These are phyloP conservation scores for Glomus cerebriforme DNA, from an alignment of 192 early-diverging fungal genomes.

Conservation along the genomic window DNA sequence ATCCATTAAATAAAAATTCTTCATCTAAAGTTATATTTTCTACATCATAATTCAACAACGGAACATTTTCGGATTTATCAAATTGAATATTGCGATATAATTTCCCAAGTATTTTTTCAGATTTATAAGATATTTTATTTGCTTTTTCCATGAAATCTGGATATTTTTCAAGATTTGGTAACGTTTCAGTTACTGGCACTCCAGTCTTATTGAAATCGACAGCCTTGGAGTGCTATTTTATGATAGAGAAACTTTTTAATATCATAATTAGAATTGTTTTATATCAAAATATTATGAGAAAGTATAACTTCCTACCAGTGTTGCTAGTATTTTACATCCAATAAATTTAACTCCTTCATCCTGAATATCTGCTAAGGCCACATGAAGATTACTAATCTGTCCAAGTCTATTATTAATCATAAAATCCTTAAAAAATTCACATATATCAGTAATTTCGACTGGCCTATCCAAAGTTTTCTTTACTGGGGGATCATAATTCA, in stretches of 20 bases:
- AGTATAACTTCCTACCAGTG: conserved; percentile 35
- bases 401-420: conserved; percentile 66
- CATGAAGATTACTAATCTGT: conserved; percentile 64
- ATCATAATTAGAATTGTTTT: neutral
- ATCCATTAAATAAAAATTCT: neutral
- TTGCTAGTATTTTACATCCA: conserved; percentile 60
- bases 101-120: neutral
- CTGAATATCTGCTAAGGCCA: conserved; percentile 59
- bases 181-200: neutral
- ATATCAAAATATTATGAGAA: neutral
- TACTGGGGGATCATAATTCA: conserved; percentile 50
- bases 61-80: neutral
- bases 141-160: conserved; percentile 31
- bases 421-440: conserved; percentile 67
- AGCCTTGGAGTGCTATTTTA: conserved; percentile 13
- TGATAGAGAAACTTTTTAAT: neutral
- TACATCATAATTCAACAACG: neutral
- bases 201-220: conserved; percentile 29
- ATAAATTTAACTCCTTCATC: conserved; percentile 47
- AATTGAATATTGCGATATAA: conserved; percentile 2
- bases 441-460: conserved; percentile 51
- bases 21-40: neutral
- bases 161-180: conserved; percentile 8
- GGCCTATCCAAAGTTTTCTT: conserved; percentile 33
- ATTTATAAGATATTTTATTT: neutral